Evolutionary conservation across 768 basidiomycete genomes (phyloP).

Genomic region (Pholiota conissans): DNA sequence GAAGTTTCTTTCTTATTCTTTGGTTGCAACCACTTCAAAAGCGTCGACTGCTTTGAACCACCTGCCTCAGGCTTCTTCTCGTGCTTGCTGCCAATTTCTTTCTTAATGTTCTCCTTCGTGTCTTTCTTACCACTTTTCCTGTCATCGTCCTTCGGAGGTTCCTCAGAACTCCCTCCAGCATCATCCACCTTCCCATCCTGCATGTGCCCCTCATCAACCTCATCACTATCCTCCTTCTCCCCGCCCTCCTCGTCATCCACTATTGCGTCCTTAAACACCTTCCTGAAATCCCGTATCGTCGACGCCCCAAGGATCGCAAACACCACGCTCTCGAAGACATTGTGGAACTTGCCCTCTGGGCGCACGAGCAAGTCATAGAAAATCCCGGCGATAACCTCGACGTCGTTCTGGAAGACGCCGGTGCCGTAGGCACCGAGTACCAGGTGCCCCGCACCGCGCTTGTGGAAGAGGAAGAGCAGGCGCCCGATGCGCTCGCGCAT

Average conservation of each 20-base stretch:
- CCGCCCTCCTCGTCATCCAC: constrained; percentile 15
- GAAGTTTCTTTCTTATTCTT: not conserved
- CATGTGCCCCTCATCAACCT: constrained; percentile 20
- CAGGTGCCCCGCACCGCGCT: constrained; percentile 54
- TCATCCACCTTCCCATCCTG: constrained; percentile 1
- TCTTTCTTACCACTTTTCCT: not conserved
- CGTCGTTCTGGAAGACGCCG: constrained; percentile 71
- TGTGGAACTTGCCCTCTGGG: constrained; percentile 51
- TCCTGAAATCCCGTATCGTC: constrained; percentile 29
- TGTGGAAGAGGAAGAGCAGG: constrained; percentile 64
- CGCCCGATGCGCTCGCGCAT: constrained; percentile 77
- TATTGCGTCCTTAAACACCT: constrained; percentile 16
- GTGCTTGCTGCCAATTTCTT: not conserved
- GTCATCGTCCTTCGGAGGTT: not conserved
- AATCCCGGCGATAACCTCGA: constrained; percentile 54
- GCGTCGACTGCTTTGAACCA: not conserved
- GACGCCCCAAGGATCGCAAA: constrained; percentile 55
- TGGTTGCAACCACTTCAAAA: not conserved
- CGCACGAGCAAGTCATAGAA: constrained; percentile 63
- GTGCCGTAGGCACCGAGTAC: constrained; percentile 80
- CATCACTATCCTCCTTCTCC: not conserved
- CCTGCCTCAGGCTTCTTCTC: not conserved
- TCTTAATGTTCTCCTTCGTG: not conserved
- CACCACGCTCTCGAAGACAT: constrained; percentile 60
- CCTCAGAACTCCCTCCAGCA: not conserved